These are phyloP conservation scores for Rosa lucieae DNA, from an alignment of 306 rosid species.

Conservation along the genomic window DNA sequence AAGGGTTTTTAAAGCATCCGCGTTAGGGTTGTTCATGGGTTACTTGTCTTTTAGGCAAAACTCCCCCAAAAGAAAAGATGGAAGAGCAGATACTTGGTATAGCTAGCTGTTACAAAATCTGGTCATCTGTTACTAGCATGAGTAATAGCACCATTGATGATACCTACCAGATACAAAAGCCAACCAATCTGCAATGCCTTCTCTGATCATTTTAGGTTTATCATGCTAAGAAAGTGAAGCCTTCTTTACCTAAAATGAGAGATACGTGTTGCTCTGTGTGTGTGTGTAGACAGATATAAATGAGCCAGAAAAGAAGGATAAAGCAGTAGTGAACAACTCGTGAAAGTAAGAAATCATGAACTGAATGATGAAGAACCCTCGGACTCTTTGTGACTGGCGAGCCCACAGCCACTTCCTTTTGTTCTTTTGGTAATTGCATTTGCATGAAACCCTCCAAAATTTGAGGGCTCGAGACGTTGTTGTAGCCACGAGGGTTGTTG, in stretches of 20 bases:
- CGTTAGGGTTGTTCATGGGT: background rate
- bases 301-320: background rate
- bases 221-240: conserved; percentile 1
- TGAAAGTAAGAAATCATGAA: conserved; percentile 2
- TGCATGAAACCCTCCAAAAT: conserved; percentile 9
- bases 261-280: background rate
- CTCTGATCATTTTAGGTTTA: background rate
- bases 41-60: background rate
- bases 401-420: background rate
- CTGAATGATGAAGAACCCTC: background rate
- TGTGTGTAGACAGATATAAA: background rate
- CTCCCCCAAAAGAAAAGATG: background rate
- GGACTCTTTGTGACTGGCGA: background rate
- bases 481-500: conserved; percentile 12
- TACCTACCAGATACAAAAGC: background rate
- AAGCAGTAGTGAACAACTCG: background rate
- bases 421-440: background rate
- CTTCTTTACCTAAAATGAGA: background rate
- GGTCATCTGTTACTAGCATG: conserved; percentile 4
- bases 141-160: conserved; percentile 5
- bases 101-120: background rate
- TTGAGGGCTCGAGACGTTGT: conserved; percentile 1
- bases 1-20: background rate
- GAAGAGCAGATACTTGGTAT: background rate
- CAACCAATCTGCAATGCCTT: background rate